Evolutionary conservation across 2,329 filamentous ascomycete genomes (phyloP).

Genomic region (Furcasterigmium furcatum): DNA sequence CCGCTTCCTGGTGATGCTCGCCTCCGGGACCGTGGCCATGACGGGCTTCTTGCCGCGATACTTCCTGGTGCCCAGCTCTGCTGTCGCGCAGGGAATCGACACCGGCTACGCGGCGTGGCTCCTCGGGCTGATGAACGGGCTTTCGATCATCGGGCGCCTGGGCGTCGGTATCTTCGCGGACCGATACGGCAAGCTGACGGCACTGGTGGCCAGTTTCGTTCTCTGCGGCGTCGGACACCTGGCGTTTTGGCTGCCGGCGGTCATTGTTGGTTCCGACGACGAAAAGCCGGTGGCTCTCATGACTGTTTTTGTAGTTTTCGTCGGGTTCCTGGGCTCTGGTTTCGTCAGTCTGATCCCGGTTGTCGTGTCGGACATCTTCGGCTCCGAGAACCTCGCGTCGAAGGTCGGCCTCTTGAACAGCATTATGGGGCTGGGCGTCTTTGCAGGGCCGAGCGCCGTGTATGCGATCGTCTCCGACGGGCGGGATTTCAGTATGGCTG

Average conservation of each 20-base stretch:
- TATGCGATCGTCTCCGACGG: conserved; percentile 11
- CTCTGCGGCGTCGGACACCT: background rate
- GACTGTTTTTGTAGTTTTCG: background rate
- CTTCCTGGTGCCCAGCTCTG: background rate
- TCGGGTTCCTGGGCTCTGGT: background rate
- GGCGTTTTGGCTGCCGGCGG: conserved; percentile 1
- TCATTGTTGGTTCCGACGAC: background rate
- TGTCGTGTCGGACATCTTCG: background rate
- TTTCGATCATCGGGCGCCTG: background rate
- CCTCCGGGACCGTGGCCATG: conserved; percentile 1
- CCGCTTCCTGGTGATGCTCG: background rate
- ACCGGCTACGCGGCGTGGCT: background rate
- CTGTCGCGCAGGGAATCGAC: background rate
- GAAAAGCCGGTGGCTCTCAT: background rate
- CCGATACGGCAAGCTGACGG: background rate
- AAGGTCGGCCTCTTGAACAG: conserved; percentile 4
- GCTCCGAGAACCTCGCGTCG: background rate
- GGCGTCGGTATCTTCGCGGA: background rate
- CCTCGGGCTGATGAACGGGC: background rate
- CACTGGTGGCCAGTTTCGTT: conserved; percentile 1
- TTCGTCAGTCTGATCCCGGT: conserved; percentile 1
- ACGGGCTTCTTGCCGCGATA: background rate
- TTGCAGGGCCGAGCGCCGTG: conserved; percentile 1
- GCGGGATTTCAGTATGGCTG: background rate
- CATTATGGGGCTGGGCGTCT: conserved; percentile 4